Base-by-base conservation (phyloP, 2,329 filamentous ascomycete genomes). In the Ophiocordyceps camponoti-saundersi region DNA sequence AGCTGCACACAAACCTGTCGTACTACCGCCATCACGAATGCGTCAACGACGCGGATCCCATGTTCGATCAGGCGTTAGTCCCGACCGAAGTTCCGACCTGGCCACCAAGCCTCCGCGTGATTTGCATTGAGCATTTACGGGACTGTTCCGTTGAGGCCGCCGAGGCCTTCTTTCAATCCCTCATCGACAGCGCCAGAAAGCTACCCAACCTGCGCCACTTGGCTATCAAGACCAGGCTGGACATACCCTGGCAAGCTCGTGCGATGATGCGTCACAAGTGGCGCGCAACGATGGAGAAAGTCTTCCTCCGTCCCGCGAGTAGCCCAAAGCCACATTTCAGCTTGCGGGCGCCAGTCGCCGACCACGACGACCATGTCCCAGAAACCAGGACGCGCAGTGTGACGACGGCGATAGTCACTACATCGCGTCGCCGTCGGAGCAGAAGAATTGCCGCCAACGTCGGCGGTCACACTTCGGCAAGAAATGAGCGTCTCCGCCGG, bases 241-340 rank as follows among this genome's bases (percentile, higher is more conserved):
- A 89, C 56, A 75, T 79, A 43, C 80, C 83, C 12, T 95, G 88
- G 85, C 80, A 87, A 50, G 78, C 87, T 57, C 78, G 90, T 41
- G 84, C 84, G 18, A 73, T 73, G n/a, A 81, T 95, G 56, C 77
- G 89, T 39, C 78, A 82, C 53, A 75, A 77, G 52, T 94, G 88
- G 85, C 79, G 79, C 45, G 69, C 74, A n/a, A 79, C 72, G 51
- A 67, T 95, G 46, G 73, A 79, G 47, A 70, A 68, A 13, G 72
- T 87, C 3, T 89, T 86, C 55, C 70, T 79, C 44, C 69, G 77
- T 16, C 64, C 61, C 2, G 62, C 60, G 16, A 52, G 62, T 20
- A 59, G 69, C 3, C 75, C 75, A 1, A 54, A 47, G 29, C 53
- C 48, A 20, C 47, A 51, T 40, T 52, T 48, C 16, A 56, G 59